These are phyloP conservation scores for Tolypocladium tundrense DNA, from an alignment of 2,329 filamentous ascomycete genomes.

Conservation along the genomic window DNA sequence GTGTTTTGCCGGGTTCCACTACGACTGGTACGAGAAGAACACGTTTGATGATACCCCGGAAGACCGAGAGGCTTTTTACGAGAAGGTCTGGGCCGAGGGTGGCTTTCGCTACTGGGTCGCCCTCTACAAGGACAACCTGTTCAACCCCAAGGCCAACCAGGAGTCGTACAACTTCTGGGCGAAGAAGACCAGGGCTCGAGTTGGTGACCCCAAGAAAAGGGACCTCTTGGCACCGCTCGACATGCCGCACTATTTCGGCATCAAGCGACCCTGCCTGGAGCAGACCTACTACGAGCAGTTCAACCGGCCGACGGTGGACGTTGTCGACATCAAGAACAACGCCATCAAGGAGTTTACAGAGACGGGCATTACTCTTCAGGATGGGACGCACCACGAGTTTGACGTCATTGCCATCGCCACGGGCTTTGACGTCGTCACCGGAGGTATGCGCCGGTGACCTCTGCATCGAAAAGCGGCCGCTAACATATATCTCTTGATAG, in stretches of 20 bases:
- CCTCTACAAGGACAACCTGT: constrained; percentile 42
- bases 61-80: constrained; percentile 36
- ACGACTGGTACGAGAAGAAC: constrained; percentile 41
- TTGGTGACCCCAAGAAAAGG: constrained; percentile 36
- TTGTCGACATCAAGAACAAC: constrained; percentile 31
- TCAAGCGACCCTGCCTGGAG: constrained; percentile 37
- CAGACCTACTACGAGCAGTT: constrained; percentile 36
- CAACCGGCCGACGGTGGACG: constrained; percentile 29
- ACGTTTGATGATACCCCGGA: constrained; percentile 44
- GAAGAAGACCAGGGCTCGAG: constrained; percentile 36
- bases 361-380: constrained; percentile 27
- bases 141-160: constrained; percentile 35
- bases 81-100: constrained; percentile 37
- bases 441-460: constrained; percentile 12
- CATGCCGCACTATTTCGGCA: constrained; percentile 43
- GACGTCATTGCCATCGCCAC: constrained; percentile 35
- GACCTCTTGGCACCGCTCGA: constrained; percentile 42
- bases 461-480: neutral
- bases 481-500: constrained; percentile 5
- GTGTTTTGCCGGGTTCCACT: constrained; percentile 49
- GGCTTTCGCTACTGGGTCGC: constrained; percentile 47
- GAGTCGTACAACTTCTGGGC: constrained; percentile 45
- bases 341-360: constrained; percentile 28
- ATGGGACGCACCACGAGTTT: constrained; percentile 30
- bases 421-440: constrained; percentile 30